phyloP scores from a whole-genome alignment of 2,329 filamentous ascomycete genomes.

The Coleophoma crateriformis region DNA sequence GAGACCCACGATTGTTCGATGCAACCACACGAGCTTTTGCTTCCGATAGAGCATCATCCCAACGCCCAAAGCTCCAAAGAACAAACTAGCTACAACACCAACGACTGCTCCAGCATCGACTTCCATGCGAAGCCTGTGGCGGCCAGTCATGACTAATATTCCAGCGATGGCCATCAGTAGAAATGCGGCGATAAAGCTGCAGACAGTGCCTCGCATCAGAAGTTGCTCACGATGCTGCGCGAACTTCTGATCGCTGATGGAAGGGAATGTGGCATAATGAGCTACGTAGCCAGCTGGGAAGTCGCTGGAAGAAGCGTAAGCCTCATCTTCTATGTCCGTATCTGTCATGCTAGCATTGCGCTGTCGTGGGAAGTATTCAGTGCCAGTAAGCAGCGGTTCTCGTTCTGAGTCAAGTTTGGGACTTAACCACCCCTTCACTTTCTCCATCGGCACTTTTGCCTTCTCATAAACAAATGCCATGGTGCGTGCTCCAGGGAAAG shows the following conservation, averaged over 20 bases:
- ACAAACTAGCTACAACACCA: slow-evolving; percentile 61
- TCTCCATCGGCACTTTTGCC: slow-evolving; percentile 40
- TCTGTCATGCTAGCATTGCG: slow-evolving; percentile 17
- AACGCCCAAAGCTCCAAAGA: slow-evolving; percentile 57
- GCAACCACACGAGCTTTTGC: slow-evolving; percentile 35
- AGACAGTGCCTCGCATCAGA: slow-evolving; percentile 47
- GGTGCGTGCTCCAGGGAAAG: slow-evolving; percentile 49
- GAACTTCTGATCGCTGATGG: slow-evolving; percentile 44
- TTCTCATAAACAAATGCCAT: slow-evolving; percentile 47
- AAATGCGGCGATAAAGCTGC: slow-evolving; percentile 53
- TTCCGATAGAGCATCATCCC: slow-evolving; percentile 50
- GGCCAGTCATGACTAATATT: slow-evolving; percentile 62
- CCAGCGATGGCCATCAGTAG: slow-evolving; percentile 59
- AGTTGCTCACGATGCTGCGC: slow-evolving; percentile 46
- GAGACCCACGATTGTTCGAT: slow-evolving; percentile 36
- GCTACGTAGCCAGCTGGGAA: slow-evolving; percentile 47
- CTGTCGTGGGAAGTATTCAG: slow-evolving; percentile 11
- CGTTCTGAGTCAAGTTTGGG: slow-evolving; percentile 19
- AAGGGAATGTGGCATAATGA: slow-evolving; percentile 48
- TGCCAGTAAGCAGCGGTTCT: slow-evolving; percentile 17
- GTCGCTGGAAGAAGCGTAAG: slow-evolving; percentile 43
- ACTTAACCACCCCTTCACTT: slow-evolving; percentile 45
- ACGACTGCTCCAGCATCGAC: slow-evolving; percentile 70
- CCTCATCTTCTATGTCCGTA: slow-evolving; percentile 41
- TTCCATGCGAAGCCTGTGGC: slow-evolving; percentile 61